phyloP scores from a whole-genome alignment of 306 rosid genomes.

The Arachis stenosperma region DNA sequence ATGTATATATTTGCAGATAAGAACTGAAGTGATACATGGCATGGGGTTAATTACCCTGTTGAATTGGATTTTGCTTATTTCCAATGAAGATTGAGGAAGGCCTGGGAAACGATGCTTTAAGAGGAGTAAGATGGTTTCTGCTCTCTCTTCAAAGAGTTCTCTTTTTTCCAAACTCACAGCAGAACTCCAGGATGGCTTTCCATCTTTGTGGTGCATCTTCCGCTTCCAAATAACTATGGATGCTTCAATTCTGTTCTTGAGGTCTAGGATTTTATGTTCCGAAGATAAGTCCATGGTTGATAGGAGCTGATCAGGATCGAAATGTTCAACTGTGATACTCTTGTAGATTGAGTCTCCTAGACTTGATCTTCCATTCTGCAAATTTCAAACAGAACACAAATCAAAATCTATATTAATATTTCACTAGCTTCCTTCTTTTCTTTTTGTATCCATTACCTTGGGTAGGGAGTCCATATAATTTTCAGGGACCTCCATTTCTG shows the following conservation, averaged over 20 bases:
- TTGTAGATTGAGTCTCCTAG: slow-evolving; percentile 81
- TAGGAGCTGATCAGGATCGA: slow-evolving; percentile 91
- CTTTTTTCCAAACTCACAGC: slow-evolving; percentile 92
- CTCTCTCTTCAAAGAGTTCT: slow-evolving; percentile 96
- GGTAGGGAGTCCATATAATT: slow-evolving; percentile 88
- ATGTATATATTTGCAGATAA: too few relatives aligned
- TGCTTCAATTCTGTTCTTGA: slow-evolving; percentile 92
- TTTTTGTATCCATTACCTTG: slow-evolving; percentile 53
- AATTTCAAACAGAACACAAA: neutral
- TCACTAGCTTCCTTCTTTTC: slow-evolving; percentile 15
- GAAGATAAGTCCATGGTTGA: slow-evolving; percentile 82
- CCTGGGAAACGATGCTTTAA: slow-evolving; percentile 97
- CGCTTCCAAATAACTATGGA: slow-evolving; percentile 94
- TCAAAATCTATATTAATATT: neutral
- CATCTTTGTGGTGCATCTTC: slow-evolving; percentile 93
- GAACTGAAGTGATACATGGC: too few relatives aligned
- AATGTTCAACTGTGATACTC: slow-evolving; percentile 80
- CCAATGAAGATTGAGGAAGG: slow-evolving; percentile 84
- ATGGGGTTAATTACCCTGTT: slow-evolving; percentile 50
- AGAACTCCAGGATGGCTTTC: slow-evolving; percentile 91
- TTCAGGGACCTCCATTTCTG: slow-evolving; percentile 97
- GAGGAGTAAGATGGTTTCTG: slow-evolving; percentile 89
- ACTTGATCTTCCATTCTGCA: slow-evolving; percentile 95
- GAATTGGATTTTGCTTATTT: slow-evolving; percentile 93
- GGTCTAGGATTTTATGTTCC: slow-evolving; percentile 85